Evolutionary conservation across 2,329 filamentous ascomycete species (phyloP), one percentile per base, ranked within the genome.

Genomic region (Aspergillus cejpii): DNA sequence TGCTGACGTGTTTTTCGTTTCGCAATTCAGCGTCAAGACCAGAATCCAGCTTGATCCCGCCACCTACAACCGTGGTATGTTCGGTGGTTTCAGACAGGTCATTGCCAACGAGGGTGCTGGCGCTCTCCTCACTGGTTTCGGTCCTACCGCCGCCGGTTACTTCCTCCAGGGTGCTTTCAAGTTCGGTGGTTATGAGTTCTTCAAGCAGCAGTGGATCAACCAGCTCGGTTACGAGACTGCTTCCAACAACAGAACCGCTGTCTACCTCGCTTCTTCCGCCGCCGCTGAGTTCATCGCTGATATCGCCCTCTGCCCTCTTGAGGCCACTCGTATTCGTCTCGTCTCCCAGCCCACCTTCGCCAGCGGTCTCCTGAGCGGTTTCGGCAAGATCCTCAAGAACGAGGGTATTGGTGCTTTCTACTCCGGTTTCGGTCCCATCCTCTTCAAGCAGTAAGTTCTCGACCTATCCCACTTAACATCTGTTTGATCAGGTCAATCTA

Each of bases 131-230:
- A 94, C 88, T 58, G 87, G 87, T 73, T 79, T 83, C 70, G 88
- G 88, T 59, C 88, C 87, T 63, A 94, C 87, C 66, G 82, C 83
- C 58, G 85, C 87, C 56, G 87, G 87, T 71, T 94, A 94, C 77
- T 94, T 94, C 83, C 83, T 94, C 62, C 87, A 94, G 76, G 87
- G 88, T 67, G 85, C 87, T 62, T 83, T 92, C 79, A 94, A 94
- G 77, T 92, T 92, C 71, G 88, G 88, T 71, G 88, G 88, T 69
- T 94, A 94, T 73, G 88, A 94, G 76, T 84, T 94, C 75, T 94
- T 94, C 85, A 94, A 94, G 84, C 81, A 90, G 76, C 85, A 92
- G 74, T 80, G 76, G 66, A 92, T 94, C 73, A 84, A 87, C 77
- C 51, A 77, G 52, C 72, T 94, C 63, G 88, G 88, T 64, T 82